Evolutionary conservation across 768 basidiomycete genomes (phyloP).

Genomic region (Russula olivacea): DNA sequence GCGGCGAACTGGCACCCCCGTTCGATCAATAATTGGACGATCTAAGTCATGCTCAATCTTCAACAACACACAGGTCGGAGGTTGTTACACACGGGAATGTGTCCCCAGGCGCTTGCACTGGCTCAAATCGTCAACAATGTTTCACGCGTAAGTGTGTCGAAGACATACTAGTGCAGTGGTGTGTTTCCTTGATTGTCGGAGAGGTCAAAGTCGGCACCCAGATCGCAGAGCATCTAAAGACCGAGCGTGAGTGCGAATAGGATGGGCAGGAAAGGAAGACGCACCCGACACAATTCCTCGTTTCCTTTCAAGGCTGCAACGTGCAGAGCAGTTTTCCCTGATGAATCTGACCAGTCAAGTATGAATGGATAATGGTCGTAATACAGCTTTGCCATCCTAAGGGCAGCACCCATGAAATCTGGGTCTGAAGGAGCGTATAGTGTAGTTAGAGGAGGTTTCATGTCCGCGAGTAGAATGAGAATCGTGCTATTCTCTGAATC

Average conservation of each 20-base stretch:
- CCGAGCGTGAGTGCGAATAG: constrained; percentile 23
- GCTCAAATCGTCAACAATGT: constrained; percentile 17
- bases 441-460: constrained; percentile 48
- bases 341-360: constrained; percentile 87
- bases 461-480: constrained; percentile 86
- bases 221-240: constrained; percentile 79
- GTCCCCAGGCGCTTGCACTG: constrained; percentile 86
- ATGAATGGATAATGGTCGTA: constrained; percentile 82
- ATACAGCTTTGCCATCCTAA: constrained; percentile 85
- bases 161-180: constrained; percentile 81
- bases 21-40: constrained; percentile 83
- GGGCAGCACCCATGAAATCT: constrained; percentile 63
- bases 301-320: constrained; percentile 85
- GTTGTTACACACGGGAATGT: constrained; percentile 55
- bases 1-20: constrained; percentile 79
- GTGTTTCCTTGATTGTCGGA: constrained; percentile 91
- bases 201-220: constrained; percentile 85
- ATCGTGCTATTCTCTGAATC: constrained; percentile 92
- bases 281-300: constrained; percentile 78
- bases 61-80: constrained; percentile 13
- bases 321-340: constrained; percentile 88
- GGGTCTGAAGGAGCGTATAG: constrained; percentile 46
- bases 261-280: constrained; percentile 29
- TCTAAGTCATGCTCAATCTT: constrained; percentile 38
- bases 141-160: not conserved